phyloP scores from a whole-genome alignment of 2,329 filamentous ascomycete genomes.

The Magnaporthales sp. region DNA sequence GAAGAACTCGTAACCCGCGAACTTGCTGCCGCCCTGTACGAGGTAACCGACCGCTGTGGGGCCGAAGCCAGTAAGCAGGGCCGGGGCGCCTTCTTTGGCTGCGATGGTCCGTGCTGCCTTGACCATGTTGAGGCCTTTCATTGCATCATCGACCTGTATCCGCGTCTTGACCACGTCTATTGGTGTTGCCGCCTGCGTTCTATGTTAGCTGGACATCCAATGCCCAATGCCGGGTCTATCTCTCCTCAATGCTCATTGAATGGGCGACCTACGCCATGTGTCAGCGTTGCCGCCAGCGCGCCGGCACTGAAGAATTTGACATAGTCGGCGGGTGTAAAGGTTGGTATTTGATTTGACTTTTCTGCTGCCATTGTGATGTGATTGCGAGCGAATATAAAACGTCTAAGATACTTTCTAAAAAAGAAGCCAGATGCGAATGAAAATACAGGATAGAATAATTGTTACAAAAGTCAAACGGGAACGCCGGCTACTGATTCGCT shows the following conservation, averaged over 20 bases:
- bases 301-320: conserved; percentile 44
- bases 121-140: conserved; percentile 79
- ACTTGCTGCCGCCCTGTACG: conserved; percentile 84
- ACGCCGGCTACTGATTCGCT: not conserved
- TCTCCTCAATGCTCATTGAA: not conserved
- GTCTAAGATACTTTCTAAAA: not conserved
- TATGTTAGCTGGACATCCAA: not conserved
- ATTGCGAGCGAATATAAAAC: not conserved
- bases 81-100: conserved; percentile 67
- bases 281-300: conserved; percentile 41
- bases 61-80: conserved; percentile 74
- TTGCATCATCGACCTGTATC: conserved; percentile 79
- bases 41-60: conserved; percentile 83
- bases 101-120: conserved; percentile 72
- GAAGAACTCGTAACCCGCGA: conserved; percentile 90
- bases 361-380: conserved; percentile 1
- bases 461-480: not conserved
- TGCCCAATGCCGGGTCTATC: not conserved
- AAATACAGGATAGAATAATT: not conserved
- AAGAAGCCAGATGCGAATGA: not conserved
- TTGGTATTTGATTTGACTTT: conserved; percentile 18
- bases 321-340: conserved; percentile 35
- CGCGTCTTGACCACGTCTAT: conserved; percentile 77
- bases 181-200: conserved; percentile 38
- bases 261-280: conserved; percentile 34